Conservation (phyloP, 2,329 filamentous ascomycete species). For the Colletotrichum lindemuthianum region DNA sequence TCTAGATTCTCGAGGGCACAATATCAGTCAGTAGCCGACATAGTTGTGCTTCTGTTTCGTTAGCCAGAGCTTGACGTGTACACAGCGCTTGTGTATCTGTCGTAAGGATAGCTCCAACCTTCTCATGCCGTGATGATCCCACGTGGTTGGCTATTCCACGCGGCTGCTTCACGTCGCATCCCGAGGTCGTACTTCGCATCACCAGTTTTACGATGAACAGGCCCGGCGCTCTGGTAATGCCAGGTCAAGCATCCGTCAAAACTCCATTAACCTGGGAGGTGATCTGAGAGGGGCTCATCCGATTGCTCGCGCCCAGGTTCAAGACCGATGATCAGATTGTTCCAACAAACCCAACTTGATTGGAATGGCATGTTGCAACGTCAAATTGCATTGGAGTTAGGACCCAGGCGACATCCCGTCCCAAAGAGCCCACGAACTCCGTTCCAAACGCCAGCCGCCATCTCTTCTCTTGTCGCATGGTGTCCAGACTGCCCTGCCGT, state of each 20-base stretch:
- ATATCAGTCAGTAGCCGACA: background rate
- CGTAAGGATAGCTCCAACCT: background rate
- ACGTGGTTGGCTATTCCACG: background rate
- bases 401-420: conserved; percentile 1
- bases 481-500: conserved; percentile 7
- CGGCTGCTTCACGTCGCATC: background rate
- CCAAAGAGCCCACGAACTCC: background rate
- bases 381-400: background rate
- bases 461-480: conserved; percentile 14
- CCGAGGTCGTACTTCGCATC: background rate
- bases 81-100: background rate
- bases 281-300: conserved; percentile 5
- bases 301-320: conserved; percentile 8
- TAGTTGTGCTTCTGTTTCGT: background rate
- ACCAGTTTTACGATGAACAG: background rate
- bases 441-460: conserved; percentile 1
- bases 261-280: background rate
- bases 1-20: background rate
- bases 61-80: conserved; percentile 4
- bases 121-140: conserved; percentile 1
- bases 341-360: background rate
- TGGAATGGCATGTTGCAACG: conserved; percentile 4
- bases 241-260: background rate
- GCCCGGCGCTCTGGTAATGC: background rate
- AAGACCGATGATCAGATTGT: conserved; percentile 1